Evolutionary conservation across 139 green algal species (phyloP).

Genomic region (Chlamydomonas sp.): DNA sequence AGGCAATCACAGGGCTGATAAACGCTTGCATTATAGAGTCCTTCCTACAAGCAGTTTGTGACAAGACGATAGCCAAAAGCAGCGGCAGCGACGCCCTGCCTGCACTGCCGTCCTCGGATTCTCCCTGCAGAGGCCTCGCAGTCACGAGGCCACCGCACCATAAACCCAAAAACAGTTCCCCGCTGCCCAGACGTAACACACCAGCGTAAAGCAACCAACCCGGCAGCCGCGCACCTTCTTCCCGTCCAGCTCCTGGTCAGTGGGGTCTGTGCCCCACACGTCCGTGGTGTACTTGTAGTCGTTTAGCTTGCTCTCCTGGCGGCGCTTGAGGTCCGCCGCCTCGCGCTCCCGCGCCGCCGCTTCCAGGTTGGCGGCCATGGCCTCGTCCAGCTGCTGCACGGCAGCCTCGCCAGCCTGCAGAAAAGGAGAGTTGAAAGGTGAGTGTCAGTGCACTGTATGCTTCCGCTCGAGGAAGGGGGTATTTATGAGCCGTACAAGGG

Average conservation of each 20-base stretch:
- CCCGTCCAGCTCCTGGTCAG: conserved; percentile 53
- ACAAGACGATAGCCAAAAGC: too few relatives aligned
- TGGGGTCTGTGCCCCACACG: conserved; percentile 55
- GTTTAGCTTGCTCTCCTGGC: conserved; percentile 57
- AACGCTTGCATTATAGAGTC: too few relatives aligned
- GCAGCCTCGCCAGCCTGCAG: conserved; percentile 46
- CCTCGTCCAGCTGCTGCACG: conserved; percentile 51
- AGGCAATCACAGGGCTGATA: too few relatives aligned
- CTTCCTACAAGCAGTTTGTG: too few relatives aligned
- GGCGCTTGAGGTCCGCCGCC: conserved; percentile 49
- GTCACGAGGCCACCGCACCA: too few relatives aligned
- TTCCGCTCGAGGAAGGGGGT: background rate
- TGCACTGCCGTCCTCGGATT: too few relatives aligned
- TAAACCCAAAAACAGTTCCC: background rate
- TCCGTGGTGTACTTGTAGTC: conserved; percentile 46
- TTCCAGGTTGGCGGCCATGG: conserved; percentile 76
- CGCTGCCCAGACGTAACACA: background rate
- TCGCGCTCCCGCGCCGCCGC: conserved; percentile 52
- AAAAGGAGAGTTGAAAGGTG: background rate
- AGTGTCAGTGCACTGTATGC: background rate
- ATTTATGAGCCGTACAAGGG: background rate
- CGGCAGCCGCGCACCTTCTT: conserved; percentile 24
- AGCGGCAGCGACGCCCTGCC: too few relatives aligned
- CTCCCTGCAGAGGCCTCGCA: too few relatives aligned
- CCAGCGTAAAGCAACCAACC: too few relatives aligned